phyloP scores from a whole-genome alignment of 495 filamentous ascomycete species.

The Xylaria acuta region DNA sequence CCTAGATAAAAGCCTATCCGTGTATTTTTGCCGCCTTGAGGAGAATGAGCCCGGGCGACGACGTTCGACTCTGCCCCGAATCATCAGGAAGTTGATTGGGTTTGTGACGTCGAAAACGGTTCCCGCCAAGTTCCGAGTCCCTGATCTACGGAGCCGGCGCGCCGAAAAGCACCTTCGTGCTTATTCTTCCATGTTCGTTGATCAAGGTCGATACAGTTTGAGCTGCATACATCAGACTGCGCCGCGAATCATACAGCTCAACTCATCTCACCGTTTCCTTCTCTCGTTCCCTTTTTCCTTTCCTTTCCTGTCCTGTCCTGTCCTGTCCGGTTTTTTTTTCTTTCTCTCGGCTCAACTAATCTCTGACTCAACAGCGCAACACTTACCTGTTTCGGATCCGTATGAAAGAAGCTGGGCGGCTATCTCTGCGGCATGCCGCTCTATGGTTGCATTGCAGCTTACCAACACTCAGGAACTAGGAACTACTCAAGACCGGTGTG shows the following conservation, averaged over 20 bases:
- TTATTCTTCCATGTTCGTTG: slow-evolving; percentile 27
- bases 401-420: slow-evolving; percentile 9
- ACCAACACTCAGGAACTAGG: neutral
- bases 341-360: neutral
- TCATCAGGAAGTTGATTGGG: slow-evolving; percentile 27
- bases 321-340: too few species aligned
- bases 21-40: neutral
- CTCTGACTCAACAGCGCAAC: slow-evolving; percentile 10
- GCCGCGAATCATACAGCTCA: slow-evolving; percentile 17
- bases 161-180: slow-evolving; percentile 20
- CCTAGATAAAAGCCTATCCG: neutral
- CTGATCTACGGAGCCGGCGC: slow-evolving; percentile 42
- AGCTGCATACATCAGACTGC: slow-evolving; percentile 15
- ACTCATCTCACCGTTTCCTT: neutral
- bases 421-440: slow-evolving; percentile 7
- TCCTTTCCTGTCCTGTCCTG: neutral
- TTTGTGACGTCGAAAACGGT: slow-evolving; percentile 31
- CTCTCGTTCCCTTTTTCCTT: neutral
- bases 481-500: neutral
- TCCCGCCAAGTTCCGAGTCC: slow-evolving; percentile 38
- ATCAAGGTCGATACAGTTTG: slow-evolving; percentile 20
- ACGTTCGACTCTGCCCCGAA: slow-evolving; percentile 11
- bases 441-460: slow-evolving; percentile 12
- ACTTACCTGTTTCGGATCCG: slow-evolving; percentile 21
- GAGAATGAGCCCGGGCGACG: slow-evolving; percentile 23